Evolutionary conservation across 2,329 filamentous ascomycete species (phyloP).

Genomic region (Colletotrichum gigasporum): DNA sequence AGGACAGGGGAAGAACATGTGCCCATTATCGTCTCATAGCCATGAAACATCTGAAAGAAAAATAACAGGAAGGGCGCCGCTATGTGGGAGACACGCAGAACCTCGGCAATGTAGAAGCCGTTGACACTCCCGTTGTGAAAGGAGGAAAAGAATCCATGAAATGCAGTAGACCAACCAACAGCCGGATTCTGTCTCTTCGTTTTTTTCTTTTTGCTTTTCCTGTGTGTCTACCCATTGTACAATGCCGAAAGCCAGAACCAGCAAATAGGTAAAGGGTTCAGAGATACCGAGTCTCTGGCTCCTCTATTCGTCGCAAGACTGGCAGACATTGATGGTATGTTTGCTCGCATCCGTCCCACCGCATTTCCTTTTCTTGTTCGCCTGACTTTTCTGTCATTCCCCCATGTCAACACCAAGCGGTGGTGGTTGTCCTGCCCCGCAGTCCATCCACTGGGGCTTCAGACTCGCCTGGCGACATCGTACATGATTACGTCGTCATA

Average conservation of each 20-base stretch:
- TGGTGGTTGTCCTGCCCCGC: neutral
- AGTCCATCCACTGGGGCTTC: neutral
- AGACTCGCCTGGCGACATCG: neutral
- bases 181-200: neutral
- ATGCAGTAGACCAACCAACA: constrained; percentile 13
- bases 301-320: neutral
- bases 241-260: constrained; percentile 11
- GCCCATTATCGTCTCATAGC: neutral
- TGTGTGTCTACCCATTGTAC: constrained; percentile 27
- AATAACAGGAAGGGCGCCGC: neutral
- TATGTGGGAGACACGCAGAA: neutral
- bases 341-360: neutral
- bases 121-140: neutral
- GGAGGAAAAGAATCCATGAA: neutral
- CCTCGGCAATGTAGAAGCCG: neutral
- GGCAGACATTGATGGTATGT: neutral
- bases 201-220: constrained; percentile 18
- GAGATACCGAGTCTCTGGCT: neutral
- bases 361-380: constrained; percentile 11
- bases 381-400: constrained; percentile 12
- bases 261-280: neutral
- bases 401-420: constrained; percentile 1
- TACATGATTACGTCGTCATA: constrained; percentile 17
- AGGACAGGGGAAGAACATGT: neutral
- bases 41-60: neutral